Evolutionary conservation across 192 early-diverging fungal genomes (phyloP).

Genomic region (Helicostylum pulchrum): DNA sequence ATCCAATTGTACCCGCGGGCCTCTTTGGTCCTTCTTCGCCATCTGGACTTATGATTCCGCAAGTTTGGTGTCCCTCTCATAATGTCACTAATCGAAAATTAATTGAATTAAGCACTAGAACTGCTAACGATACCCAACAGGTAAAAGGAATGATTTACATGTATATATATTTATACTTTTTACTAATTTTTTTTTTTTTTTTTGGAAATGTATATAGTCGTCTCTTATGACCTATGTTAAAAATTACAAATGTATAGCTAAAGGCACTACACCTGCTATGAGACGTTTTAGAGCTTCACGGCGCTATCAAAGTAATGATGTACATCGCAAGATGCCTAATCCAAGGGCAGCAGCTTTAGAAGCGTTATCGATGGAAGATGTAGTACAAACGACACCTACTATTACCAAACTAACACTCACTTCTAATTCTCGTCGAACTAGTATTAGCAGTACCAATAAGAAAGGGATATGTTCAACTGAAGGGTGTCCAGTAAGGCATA

Average conservation of each 20-base stretch:
- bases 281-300: constrained; percentile 34
- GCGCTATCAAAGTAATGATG: not conserved
- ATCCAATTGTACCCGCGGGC: constrained; percentile 15
- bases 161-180: not conserved
- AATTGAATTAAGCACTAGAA: not conserved
- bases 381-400: constrained; percentile 3
- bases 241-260: constrained; percentile 41
- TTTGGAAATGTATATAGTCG: constrained; percentile 10
- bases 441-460: too few relatives aligned
- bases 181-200: not conserved
- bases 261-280: constrained; percentile 40
- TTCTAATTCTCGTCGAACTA: not conserved
- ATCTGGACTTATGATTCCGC: constrained; percentile 42
- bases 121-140: not conserved
- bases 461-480: constrained; percentile 3
- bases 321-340: not conserved
- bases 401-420: not conserved
- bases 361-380: constrained; percentile 13
- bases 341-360: not conserved
- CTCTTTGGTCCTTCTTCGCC: constrained; percentile 22
- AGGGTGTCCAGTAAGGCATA: constrained; percentile 26
- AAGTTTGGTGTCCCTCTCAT: constrained; percentile 47
- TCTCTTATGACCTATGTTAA: constrained; percentile 30
- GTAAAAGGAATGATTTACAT: not conserved
- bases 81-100: not conserved